Conservation (phyloP, 2,329 filamentous ascomycete genomes). For the Epichloe elymi region DNA sequence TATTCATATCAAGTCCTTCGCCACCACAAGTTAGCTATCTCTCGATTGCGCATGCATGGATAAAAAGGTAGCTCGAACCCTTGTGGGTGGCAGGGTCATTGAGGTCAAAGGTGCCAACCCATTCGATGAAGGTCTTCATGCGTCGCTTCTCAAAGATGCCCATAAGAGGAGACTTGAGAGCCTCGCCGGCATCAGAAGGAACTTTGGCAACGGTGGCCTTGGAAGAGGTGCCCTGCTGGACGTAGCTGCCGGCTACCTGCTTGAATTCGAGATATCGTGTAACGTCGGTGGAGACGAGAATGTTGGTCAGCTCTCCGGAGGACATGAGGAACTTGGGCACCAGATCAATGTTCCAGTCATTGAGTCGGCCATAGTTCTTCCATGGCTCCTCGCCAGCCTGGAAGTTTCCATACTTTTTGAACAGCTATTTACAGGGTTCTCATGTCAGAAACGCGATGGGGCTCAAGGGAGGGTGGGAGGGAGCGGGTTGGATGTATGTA, state of each 20-base stretch:
- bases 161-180: slow-evolving; percentile 86
- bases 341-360: slow-evolving; percentile 99
- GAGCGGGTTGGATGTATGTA: slow-evolving; percentile 28
- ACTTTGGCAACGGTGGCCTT: slow-evolving; percentile 95
- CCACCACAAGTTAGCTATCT: slow-evolving; percentile 8
- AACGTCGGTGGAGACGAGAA: slow-evolving; percentile 90
- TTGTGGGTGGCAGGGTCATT: slow-evolving; percentile 80
- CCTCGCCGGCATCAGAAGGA: slow-evolving; percentile 81
- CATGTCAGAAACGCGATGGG: slow-evolving; percentile 9
- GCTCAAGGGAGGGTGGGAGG: slow-evolving; percentile 7
- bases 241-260: slow-evolving; percentile 90
- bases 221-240: slow-evolving; percentile 71
- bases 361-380: slow-evolving; percentile 92
- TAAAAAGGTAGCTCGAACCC: slow-evolving; percentile 35
- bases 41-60: neutral
- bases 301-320: slow-evolving; percentile 95
- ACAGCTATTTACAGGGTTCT: slow-evolving; percentile 47
- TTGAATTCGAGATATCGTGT: slow-evolving; percentile 84
- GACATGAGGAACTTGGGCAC: slow-evolving; percentile 98
- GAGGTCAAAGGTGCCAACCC: slow-evolving; percentile 75
- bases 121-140: slow-evolving; percentile 93
- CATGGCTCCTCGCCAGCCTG: slow-evolving; percentile 72
- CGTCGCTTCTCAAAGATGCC: slow-evolving; percentile 95
- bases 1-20: slow-evolving; percentile 64
- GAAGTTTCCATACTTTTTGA: slow-evolving; percentile 91